A percentile compares a stretch with the other conserved stretches of the same genome.
phyloP scores from a whole-genome alignment of 805 yeast species.

The Ogataea methylovora region DNA sequence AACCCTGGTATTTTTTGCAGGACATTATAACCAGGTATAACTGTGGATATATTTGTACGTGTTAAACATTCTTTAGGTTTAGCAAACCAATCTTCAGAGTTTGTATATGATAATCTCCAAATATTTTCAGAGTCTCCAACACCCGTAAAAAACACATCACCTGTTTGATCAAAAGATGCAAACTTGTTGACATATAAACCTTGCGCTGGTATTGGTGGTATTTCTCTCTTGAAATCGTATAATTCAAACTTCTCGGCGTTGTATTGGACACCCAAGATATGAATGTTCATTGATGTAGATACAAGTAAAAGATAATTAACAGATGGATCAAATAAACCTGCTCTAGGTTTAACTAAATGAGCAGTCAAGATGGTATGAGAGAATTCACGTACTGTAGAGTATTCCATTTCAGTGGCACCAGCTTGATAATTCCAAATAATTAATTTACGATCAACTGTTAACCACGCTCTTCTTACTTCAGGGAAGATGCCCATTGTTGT shows the following conservation, averaged over 20 bases:
- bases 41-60: slow-evolving; percentile 47
- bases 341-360: slow-evolving; percentile 72
- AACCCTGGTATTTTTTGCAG: slow-evolving; percentile 22
- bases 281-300: slow-evolving; percentile 74
- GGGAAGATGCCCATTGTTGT: slow-evolving; percentile 81
- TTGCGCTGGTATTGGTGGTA: slow-evolving; percentile 68
- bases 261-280: slow-evolving; percentile 65
- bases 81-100: slow-evolving; percentile 79
- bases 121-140: slow-evolving; percentile 67
- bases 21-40: slow-evolving; percentile 33
- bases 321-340: slow-evolving; percentile 69
- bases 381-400: slow-evolving; percentile 75
- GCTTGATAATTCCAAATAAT: slow-evolving; percentile 71
- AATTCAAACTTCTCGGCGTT: slow-evolving; percentile 48
- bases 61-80: slow-evolving; percentile 82
- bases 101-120: slow-evolving; percentile 83
- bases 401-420: slow-evolving; percentile 45
- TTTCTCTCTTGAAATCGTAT: slow-evolving; percentile 76
- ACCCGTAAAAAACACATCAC: slow-evolving; percentile 83
- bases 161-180: slow-evolving; percentile 50
- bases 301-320: slow-evolving; percentile 69
- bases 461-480: slow-evolving; percentile 78
- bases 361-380: slow-evolving; percentile 72
- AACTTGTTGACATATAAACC: slow-evolving; percentile 69
- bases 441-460: slow-evolving; percentile 72